Percentiles rank a stretch among this genome's conserved stretches.
Evolutionary conservation across 169 alveolate genomes (phyloP).

Genomic region (Plasmodium relictum): DNA sequence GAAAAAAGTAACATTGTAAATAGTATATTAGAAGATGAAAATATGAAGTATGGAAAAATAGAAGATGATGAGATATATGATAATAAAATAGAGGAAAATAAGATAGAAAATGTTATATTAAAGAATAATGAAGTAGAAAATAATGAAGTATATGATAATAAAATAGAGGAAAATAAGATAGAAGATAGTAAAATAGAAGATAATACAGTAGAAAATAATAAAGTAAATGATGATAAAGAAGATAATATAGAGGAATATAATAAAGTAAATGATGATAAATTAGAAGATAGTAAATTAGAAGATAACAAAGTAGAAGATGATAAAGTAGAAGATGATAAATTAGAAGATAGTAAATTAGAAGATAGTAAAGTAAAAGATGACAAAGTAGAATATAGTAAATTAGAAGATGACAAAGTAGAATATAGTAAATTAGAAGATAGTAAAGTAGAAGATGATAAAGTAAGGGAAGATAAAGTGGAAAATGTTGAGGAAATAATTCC

Average conservation of each 20-base stretch:
- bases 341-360: background rate
- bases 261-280: background rate
- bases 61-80: background rate
- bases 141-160: background rate
- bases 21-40: background rate
- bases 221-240: background rate
- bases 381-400: background rate
- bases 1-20: background rate
- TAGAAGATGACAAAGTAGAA: background rate
- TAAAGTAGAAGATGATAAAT: constrained; percentile 21
- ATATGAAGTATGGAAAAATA: background rate
- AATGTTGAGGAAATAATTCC: background rate
- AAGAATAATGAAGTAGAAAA: background rate
- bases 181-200: constrained; percentile 1
- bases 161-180: background rate
- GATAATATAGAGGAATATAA: background rate
- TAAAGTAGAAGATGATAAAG: background rate
- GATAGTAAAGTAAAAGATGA: background rate
- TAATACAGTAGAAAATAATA: background rate
- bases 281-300: background rate
- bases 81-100: constrained; percentile 5
- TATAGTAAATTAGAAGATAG: background rate
- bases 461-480: background rate
- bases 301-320: constrained; percentile 2
- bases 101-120: background rate